Conservation (phyloP, 768 basidiomycete genomes). For the Leccinum arenicola region DNA sequence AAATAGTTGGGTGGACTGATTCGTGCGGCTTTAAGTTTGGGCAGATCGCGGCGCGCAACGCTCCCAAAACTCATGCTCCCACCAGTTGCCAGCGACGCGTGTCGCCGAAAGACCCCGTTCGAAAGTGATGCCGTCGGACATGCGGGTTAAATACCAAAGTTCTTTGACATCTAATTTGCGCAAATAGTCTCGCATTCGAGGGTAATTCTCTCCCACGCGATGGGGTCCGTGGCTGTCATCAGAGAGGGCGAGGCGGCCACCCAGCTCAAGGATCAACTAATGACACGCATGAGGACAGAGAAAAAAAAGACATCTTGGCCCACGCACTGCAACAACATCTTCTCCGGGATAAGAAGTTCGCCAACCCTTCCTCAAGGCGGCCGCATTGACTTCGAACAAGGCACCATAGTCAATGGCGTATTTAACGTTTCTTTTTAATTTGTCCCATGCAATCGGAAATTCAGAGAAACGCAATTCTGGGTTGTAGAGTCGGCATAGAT, state of each 20-base stretch:
- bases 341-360: conserved; percentile 73
- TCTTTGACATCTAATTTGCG: conserved; percentile 55
- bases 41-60: conserved; percentile 9
- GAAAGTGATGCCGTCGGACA: conserved; percentile 29
- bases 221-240: conserved; percentile 95
- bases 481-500: conserved; percentile 84
- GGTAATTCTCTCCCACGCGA: conserved; percentile 86
- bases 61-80: conserved; percentile 59
- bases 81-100: conserved; percentile 52
- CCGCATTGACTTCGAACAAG: conserved; percentile 89
- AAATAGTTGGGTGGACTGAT: conserved; percentile 8
- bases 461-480: conserved; percentile 57
- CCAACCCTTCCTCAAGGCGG: conserved; percentile 94
- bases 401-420: conserved; percentile 80
- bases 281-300: conserved; percentile 10
- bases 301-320: conserved; percentile 15
- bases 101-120: conserved; percentile 38
- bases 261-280: conserved; percentile 67
- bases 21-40: conserved; percentile 15
- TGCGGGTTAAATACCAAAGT: conserved; percentile 57
- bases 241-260: conserved; percentile 81
- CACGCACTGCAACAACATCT: conserved; percentile 71
- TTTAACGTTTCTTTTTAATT: conserved; percentile 71
- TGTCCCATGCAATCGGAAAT: conserved; percentile 58
- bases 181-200: conserved; percentile 62